Percentiles rank a stretch among this genome's conserved stretches.
Conservation (phyloP, 805 yeast species). For the Yarrowia sp. region DNA sequence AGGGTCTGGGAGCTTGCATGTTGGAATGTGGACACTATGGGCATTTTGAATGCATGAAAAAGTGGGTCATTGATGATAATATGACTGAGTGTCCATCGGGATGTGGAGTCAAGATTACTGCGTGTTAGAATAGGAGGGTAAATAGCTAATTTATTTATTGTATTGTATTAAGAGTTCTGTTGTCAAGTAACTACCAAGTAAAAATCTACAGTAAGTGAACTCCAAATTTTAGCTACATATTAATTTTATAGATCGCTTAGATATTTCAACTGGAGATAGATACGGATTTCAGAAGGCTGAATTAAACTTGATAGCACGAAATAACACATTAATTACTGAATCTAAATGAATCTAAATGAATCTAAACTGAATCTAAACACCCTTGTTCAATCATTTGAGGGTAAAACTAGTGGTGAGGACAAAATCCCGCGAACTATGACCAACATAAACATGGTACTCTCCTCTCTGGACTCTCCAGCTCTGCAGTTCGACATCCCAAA, state of each 20-base stretch:
- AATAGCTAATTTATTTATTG: too few relatives aligned
- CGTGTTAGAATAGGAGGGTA: neutral
- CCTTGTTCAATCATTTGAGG: neutral
- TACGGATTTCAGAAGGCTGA: too few relatives aligned
- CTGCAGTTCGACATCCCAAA: slow-evolving; percentile 55
- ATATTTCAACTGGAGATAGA: too few relatives aligned
- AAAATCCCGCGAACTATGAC: slow-evolving; percentile 39
- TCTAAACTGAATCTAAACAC: neutral
- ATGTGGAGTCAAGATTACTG: slow-evolving; percentile 40
- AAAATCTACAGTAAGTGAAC: too few relatives aligned
- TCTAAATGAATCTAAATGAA: slow-evolving; percentile 5
- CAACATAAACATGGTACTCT: slow-evolving; percentile 50
- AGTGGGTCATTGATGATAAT: slow-evolving; percentile 68
- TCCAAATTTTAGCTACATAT: too few relatives aligned
- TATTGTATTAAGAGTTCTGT: too few relatives aligned
- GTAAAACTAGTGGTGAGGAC: slow-evolving; percentile 27
- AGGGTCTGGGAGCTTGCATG: slow-evolving; percentile 60
- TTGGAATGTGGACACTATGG: slow-evolving; percentile 84
- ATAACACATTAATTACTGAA: neutral
- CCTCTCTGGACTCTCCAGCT: slow-evolving; percentile 62
- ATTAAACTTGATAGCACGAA: too few relatives aligned
- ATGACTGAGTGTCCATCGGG: slow-evolving; percentile 81
- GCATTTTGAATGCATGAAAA: slow-evolving; percentile 73
- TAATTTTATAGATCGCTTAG: too few relatives aligned
- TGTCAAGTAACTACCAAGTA: too few relatives aligned